A percentile compares a stretch with the other conserved stretches of the same genome.
phyloP scores from a whole-genome alignment of 179 eudicot species.

The Drosera spatulata region DNA sequence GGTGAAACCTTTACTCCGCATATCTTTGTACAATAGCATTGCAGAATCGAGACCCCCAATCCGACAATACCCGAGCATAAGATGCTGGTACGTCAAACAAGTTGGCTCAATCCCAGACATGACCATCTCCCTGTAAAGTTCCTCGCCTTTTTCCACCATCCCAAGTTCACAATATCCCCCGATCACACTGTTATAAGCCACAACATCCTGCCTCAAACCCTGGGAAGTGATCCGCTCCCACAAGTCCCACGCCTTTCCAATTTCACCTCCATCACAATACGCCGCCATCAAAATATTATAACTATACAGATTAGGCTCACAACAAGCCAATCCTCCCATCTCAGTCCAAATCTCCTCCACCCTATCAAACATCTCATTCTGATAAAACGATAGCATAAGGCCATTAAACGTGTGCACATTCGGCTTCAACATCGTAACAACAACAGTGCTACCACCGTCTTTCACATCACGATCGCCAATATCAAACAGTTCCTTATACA shows the following conservation, averaged over 20 bases:
- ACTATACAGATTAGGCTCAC: conserved; percentile 34
- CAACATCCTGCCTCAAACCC: conserved; percentile 38
- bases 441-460: conserved; percentile 1
- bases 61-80: conserved; percentile 62
- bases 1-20: conserved; percentile 47
- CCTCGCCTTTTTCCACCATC: conserved; percentile 52
- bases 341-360: conserved; percentile 66
- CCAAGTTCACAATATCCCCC: conserved; percentile 71
- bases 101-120: conserved; percentile 35
- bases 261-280: conserved; percentile 48
- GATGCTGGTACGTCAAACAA: conserved; percentile 63
- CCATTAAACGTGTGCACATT: conserved; percentile 46
- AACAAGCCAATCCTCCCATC: conserved; percentile 32
- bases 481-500: conserved; percentile 39
- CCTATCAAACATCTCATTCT: conserved; percentile 34
- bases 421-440: conserved; percentile 26
- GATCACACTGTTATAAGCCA: conserved; percentile 60
- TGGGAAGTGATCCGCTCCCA: conserved; percentile 52
- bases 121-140: conserved; percentile 53
- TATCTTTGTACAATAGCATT: conserved; percentile 38
- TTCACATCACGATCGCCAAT: conserved; percentile 2
- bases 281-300: conserved; percentile 58
- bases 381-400: conserved; percentile 48
- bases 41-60: conserved; percentile 49
- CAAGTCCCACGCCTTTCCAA: conserved; percentile 44